These are phyloP conservation scores for Neonectria ditissima DNA, from an alignment of 2,329 filamentous ascomycete genomes.

Conservation along the genomic window DNA sequence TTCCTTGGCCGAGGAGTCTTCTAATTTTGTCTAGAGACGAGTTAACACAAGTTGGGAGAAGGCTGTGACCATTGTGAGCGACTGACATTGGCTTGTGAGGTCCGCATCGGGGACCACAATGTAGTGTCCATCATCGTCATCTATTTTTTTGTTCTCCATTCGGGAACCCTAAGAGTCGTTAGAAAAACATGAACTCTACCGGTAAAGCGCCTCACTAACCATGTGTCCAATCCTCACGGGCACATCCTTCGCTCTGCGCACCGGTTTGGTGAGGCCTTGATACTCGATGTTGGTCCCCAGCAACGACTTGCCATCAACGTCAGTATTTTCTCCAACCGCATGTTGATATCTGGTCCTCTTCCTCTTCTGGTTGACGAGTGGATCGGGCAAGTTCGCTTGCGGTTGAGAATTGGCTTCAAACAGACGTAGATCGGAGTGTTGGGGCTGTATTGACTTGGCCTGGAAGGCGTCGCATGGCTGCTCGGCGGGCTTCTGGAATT, in stretches of 20 bases:
- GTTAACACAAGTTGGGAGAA: not conserved
- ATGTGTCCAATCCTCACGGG: constrained; percentile 2
- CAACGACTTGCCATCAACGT: not conserved
- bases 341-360: constrained; percentile 6
- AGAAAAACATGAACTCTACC: not conserved
- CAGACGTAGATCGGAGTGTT: not conserved
- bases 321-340: not conserved
- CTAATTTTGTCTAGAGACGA: constrained; percentile 79
- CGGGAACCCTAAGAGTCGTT: constrained; percentile 49
- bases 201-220: not conserved
- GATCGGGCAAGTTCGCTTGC: not conserved
- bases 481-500: not conserved
- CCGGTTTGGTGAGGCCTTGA: not conserved
- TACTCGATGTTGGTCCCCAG: constrained; percentile 5
- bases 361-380: constrained; percentile 6
- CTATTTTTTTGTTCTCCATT: constrained; percentile 75
- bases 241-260: constrained; percentile 4
- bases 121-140: constrained; percentile 97
- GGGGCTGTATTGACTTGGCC: not conserved
- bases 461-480: not conserved
- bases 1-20: constrained; percentile 93
- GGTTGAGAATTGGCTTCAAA: not conserved
- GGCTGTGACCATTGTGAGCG: constrained; percentile 37
- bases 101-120: constrained; percentile 89
- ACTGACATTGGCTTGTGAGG: constrained; percentile 88